phyloP scores from a whole-genome alignment of 139 green algal species.

The Chlorella sp. region DNA sequence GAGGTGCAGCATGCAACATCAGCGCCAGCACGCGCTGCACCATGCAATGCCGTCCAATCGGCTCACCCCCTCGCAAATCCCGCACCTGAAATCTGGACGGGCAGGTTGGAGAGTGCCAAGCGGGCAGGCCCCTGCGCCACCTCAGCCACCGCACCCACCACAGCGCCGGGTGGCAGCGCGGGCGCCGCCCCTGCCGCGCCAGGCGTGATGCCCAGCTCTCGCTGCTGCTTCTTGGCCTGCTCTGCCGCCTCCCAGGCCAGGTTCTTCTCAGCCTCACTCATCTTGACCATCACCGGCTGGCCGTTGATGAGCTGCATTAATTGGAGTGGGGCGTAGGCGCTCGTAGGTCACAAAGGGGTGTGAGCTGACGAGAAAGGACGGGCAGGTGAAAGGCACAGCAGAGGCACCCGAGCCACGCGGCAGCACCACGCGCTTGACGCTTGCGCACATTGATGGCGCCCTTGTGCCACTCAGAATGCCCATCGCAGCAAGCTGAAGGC shows the following conservation, averaged over 20 bases:
- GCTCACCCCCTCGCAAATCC: too few species aligned
- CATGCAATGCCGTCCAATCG: too few species aligned
- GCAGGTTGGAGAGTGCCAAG: constrained; percentile 60
- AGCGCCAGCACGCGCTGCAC: too few species aligned
- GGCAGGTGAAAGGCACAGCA: too few species aligned
- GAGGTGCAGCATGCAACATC: too few species aligned
- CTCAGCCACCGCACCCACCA: background rate
- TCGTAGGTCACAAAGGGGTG: too few species aligned
- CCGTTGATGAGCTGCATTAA: constrained; percentile 72
- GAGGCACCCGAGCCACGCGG: too few species aligned
- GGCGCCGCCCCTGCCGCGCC: background rate
- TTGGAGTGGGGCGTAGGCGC: background rate
- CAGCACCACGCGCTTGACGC: too few species aligned
- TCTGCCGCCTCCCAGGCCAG: constrained; percentile 91
- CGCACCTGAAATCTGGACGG: constrained; percentile 8
- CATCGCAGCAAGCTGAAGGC: too few species aligned
- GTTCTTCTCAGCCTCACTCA: constrained; percentile 96
- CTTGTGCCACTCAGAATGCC: too few species aligned
- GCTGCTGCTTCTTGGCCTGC: constrained; percentile 53
- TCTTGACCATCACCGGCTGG: constrained; percentile 94
- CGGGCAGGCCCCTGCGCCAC: constrained; percentile 43
- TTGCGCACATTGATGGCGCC: too few species aligned
- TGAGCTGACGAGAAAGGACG: too few species aligned
- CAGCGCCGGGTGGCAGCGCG: background rate
- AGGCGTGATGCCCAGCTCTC: constrained; percentile 19